Base-by-base conservation (phyloP, 2,329 filamentous ascomycete species). In the Arthrobotrys pseudoclavata region DNA sequence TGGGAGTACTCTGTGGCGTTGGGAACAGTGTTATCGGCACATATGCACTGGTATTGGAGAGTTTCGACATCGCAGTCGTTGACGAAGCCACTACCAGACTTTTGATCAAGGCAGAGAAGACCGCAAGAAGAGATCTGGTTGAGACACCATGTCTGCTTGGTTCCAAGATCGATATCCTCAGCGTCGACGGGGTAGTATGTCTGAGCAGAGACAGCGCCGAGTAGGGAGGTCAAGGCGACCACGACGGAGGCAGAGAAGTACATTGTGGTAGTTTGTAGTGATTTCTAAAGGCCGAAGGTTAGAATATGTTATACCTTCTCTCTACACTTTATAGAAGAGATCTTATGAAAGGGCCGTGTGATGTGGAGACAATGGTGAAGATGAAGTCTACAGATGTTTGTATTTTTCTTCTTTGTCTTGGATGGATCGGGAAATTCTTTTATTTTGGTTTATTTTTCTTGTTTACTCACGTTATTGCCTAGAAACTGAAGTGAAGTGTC, bases 1-100 rank as follows among this genome's bases (percentile, higher is more conserved):
- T 79, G 75, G 31, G 69, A 62, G 64, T 79, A 79, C 18, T 79
- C 47, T 12, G 75, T 79, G 47, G 75, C 63, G 34, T 79, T 79
- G 12, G 75, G 75, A 22, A 31, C n/a, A 31, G 53, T 79, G 55
- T 69, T 69, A 24, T 79, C 75, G 62, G 62, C 53, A 26, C 75
- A 79, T 63, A 79, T 60, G 69, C 75, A 79, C 22, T 64, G 45
- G 55, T 47, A 79, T 18, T 31, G 26, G 15, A 79, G 75, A n/a
- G 62, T 69, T 3, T 74, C 69, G 18, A 60, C 34, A 37, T 79
- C 69, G 24, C 75, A 79, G 26, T 57, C 55, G 48, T 79, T 79
- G 42, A 50, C 60, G 48, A 55, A 72, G 9, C 63, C 52, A 22
- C 50, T 66, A 20, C 69, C 75, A 34, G 68, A 69, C 47, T 64